Conservation (phyloP, 177 flowering plant species). For the Vitis hybrid region DNA sequence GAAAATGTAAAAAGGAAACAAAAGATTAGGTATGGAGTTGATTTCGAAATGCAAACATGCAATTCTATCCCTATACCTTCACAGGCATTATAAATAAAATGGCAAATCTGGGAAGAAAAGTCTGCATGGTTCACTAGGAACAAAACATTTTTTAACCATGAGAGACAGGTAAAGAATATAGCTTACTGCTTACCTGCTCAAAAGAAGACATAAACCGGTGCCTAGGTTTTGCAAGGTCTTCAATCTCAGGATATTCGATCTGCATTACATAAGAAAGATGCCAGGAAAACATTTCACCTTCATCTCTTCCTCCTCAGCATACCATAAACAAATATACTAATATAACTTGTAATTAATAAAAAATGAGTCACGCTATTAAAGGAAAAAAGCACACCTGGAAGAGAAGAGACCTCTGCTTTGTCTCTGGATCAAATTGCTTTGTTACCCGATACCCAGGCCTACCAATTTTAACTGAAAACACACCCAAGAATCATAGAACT, state of each 20-base stretch:
- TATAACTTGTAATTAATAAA: not conserved
- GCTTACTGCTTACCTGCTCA: slow-evolving; percentile 78
- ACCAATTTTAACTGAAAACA: slow-evolving; percentile 85
- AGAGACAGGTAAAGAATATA: not conserved
- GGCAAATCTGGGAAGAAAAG: too few species aligned
- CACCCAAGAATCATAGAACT: not conserved
- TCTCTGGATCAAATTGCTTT: slow-evolving; percentile 92
- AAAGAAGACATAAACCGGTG: slow-evolving; percentile 98
- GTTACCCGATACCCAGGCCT: slow-evolving; percentile 98
- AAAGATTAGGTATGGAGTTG: not conserved
- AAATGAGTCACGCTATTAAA: not conserved
- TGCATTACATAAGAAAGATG: slow-evolving; percentile 25
- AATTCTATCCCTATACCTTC: not conserved
- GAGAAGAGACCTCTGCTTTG: slow-evolving; percentile 94
- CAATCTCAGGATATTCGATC: slow-evolving; percentile 99
- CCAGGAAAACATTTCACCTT: not conserved
- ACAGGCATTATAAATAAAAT: not conserved
- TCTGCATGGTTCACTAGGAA: too few species aligned
- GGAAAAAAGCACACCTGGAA: slow-evolving; percentile 56
- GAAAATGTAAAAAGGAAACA: slow-evolving; percentile 1
- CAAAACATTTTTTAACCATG: too few species aligned
- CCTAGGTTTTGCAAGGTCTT: slow-evolving; percentile 82
- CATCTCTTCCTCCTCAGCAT: not conserved
- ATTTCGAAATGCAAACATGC: not conserved
- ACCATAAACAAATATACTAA: not conserved